Evolutionary conservation across 1,139 yeast genomes (phyloP).

Genomic region (Kodamaea plutei): DNA sequence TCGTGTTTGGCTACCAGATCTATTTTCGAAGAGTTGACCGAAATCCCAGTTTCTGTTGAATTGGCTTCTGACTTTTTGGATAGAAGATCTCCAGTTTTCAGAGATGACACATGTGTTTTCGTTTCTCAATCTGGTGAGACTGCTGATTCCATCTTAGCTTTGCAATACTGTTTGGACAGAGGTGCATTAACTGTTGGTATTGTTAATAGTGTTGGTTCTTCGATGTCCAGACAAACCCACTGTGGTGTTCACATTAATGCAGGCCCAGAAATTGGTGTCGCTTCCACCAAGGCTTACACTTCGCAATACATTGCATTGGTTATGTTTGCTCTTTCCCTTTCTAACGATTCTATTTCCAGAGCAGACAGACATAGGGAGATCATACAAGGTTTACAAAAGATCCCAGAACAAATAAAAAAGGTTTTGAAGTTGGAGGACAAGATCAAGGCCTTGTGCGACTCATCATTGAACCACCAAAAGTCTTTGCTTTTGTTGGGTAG

Average conservation of each 20-base stretch:
- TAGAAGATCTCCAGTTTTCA: conserved; percentile 90
- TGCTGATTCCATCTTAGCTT: conserved; percentile 95
- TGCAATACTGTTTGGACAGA: conserved; percentile 93
- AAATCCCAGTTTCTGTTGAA: conserved; percentile 93
- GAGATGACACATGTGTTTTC: conserved; percentile 96
- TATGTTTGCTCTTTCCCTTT: conserved; percentile 90
- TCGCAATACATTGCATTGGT: conserved; percentile 97
- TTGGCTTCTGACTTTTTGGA: conserved; percentile 97
- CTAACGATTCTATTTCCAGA: conserved; percentile 85
- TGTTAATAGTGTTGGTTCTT: conserved; percentile 90
- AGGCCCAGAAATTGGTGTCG: conserved; percentile 99
- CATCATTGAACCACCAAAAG: conserved; percentile 71
- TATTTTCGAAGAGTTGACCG: conserved; percentile 93
- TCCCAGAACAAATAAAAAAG: conserved; percentile 80
- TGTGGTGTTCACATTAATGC: conserved; percentile 99
- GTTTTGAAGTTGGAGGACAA: conserved; percentile 70
- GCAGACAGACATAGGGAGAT: conserved; percentile 75
- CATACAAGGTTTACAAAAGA: conserved; percentile 76
- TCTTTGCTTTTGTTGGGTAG: conserved; percentile 90
- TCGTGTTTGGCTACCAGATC: conserved; percentile 97
- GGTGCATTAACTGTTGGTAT: conserved; percentile 98
- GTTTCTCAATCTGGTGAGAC: conserved; percentile 99
- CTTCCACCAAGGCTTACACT: conserved; percentile 98
- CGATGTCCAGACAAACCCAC: conserved; percentile 92
- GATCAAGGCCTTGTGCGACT: conserved; percentile 73